Base-by-base conservation (phyloP, 2,329 filamentous ascomycete species). In the Ilyonectria mors-panacis region DNA sequence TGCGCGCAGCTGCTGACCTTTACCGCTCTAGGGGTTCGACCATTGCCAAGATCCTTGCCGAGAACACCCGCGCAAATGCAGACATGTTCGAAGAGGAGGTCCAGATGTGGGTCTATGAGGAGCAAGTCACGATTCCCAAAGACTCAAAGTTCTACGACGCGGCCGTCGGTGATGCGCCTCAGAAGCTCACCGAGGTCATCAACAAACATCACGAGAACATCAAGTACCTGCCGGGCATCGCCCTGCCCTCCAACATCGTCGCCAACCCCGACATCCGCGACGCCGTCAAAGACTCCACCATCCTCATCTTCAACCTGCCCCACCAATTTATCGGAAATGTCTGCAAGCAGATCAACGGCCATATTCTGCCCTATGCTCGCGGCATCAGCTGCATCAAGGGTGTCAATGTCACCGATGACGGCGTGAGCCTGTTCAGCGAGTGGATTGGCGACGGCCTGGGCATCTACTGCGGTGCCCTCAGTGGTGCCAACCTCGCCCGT, bases 101-200 rank as follows among this genome's bases (percentile, higher is more conserved):
- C 59, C 94, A 97, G 83, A 98, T 99, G 96, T 99, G 96, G 96
- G 97, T 99, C 77, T 98, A 91, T 79, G 96, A 99, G 83, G 96
- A 99, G 82, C 89, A 97, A 26, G 91, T 97, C 70, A 88, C 89
- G 61, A 85, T 97, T 47, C 83, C 93, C 13, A 87, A 91, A 75
- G 86, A 88, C 70, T 95, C 93, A 55, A 90, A 89, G 73, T 88
- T 94, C 83, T 94, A 94, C 85, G 87, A 93, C 75, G 77, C 87
- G 21, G 82, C 86, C 65, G 85, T 88, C 42, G 87, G 88, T 77
- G 87, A 89, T 70, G 86, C 89, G 70, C 89, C 92, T 3, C 93
- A 96, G 81, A 97, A 97, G 84, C 91, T 99, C 80, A 97, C 96
- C 8, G 82, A 89, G 58, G 83, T 99, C 75, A 97, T 99, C 89